Evolutionary conservation across 768 basidiomycete genomes (phyloP), one percentile per base, ranked within the genome.

Genomic region (Amanita jacksonii): DNA sequence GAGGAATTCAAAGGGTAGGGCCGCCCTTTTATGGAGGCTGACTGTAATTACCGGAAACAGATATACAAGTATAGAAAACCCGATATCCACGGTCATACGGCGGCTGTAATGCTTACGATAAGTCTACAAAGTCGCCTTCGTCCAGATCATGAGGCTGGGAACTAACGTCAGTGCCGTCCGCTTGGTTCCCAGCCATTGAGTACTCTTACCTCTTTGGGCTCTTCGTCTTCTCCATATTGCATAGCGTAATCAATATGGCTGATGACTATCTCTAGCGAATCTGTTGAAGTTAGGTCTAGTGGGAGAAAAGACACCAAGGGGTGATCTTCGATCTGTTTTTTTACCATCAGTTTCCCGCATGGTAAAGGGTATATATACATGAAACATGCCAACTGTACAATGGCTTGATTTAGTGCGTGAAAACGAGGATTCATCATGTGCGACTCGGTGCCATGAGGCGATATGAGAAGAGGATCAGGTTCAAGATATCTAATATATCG

Each of bases 201-300:
- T 18, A 45, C 24, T 45, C 69, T 46, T 55, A 85, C 87, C 78
- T 89, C 89, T 69, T 85, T 91, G 12, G 94, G 93, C 57, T 99
- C 94, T 59, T 99, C 94, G 47, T 93, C 90, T 66, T 98, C 94
- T 25, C 94, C 94, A 55, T 96, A 99, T 59, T 99, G 96, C 81
- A 99, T 92, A 46, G 90, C 85, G 54, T 90, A 94, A 66, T 99
- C 96, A 43, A 99, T 86, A 60, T 99, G 92, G 59, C 90, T 92
- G 47, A 99, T 72, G 8, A 97, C 81, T 2, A 77, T 81, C 56
- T 89, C 87, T 41, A 99, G 71, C 1, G 91, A 93, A 54, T 96
- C 90, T 38, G 91, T 76, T 49, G 79, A 77, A 12, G 90, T 81
- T 25, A 98, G 77, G 64, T 99, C 91, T 31, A 99, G 74, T 3